These are phyloP conservation scores for Yamadazyma taylorii DNA, from an alignment of 1,139 yeast genomes.

Conservation along the genomic window DNA sequence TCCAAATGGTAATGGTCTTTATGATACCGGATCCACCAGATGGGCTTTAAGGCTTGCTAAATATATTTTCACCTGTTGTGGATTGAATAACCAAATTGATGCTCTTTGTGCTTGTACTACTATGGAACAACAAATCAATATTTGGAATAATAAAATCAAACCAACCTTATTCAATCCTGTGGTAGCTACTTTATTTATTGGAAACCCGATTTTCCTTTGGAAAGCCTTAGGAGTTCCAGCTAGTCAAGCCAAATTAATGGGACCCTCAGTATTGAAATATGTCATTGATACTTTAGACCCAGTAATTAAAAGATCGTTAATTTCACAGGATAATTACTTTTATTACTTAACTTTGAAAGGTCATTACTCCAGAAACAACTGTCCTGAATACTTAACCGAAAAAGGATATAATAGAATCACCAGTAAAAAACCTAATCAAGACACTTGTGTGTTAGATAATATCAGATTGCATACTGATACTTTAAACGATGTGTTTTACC, in stretches of 20 bases:
- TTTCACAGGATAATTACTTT: slow-evolving; percentile 74
- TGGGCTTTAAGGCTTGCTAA: slow-evolving; percentile 78
- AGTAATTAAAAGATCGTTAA: slow-evolving; percentile 57
- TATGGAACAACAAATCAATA: slow-evolving; percentile 57
- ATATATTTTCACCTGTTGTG: slow-evolving; percentile 56
- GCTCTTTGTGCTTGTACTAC: slow-evolving; percentile 59
- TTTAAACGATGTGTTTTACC: slow-evolving; percentile 69
- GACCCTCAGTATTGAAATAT: slow-evolving; percentile 66
- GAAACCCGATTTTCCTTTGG: slow-evolving; percentile 84
- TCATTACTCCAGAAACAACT: slow-evolving; percentile 58
- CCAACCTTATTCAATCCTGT: slow-evolving; percentile 72
- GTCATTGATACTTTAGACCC: slow-evolving; percentile 81
- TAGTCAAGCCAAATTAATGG: slow-evolving; percentile 81
- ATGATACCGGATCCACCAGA: slow-evolving; percentile 79
- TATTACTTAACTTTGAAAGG: slow-evolving; percentile 71
- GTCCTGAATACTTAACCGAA: slow-evolving; percentile 73
- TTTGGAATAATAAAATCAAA: slow-evolving; percentile 63
- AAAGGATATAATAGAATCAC: slow-evolving; percentile 55
- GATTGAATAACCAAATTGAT: slow-evolving; percentile 52
- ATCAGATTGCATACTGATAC: slow-evolving; percentile 80
- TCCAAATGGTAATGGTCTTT: slow-evolving; percentile 55
- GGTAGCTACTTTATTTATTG: slow-evolving; percentile 65
- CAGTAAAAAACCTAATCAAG: slow-evolving; percentile 18
- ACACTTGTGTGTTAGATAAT: slow-evolving; percentile 56
- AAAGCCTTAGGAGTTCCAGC: slow-evolving; percentile 85